A percentile compares a stretch with the other conserved stretches of the same genome.
phyloP scores from a whole-genome alignment of 257 asterid genomes.

The Echium plantagineum region DNA sequence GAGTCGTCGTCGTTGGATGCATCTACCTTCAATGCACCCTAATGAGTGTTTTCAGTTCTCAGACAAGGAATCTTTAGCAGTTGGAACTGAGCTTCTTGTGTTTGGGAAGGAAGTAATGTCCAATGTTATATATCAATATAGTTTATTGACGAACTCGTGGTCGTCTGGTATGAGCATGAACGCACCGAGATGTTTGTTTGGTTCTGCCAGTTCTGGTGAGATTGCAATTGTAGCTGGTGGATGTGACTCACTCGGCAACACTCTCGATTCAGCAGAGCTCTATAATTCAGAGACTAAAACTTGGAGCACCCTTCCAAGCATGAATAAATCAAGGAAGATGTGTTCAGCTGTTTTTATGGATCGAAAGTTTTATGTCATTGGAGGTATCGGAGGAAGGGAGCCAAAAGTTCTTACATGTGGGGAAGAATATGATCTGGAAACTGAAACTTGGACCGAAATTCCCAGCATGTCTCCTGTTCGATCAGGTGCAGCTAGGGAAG shows the following conservation, averaged over 20 bases:
- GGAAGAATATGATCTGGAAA: conserved; percentile 40
- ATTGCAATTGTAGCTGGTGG: conserved; percentile 92
- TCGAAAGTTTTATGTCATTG: conserved; percentile 56
- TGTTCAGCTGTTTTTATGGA: conserved; percentile 85
- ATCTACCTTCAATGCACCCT: conserved; percentile 57
- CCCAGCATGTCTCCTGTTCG: conserved; percentile 77
- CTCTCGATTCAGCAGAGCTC: conserved; percentile 50
- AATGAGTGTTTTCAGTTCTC: conserved; percentile 62
- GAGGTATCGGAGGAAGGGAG: conserved; percentile 48
- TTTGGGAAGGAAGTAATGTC: conserved; percentile 64
- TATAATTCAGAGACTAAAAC: conserved; percentile 35
- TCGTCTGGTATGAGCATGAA: conserved; percentile 79
- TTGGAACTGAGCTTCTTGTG: conserved; percentile 92
- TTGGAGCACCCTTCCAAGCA: conserved; percentile 57
- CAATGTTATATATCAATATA: conserved; percentile 62
- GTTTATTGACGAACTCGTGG: conserved; percentile 84
- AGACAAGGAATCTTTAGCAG: conserved; percentile 91
- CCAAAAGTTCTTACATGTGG: conserved; percentile 37
- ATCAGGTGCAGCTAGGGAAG: conserved; percentile 35
- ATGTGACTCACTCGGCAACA: conserved; percentile 40
- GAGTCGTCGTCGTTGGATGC: conserved; percentile 83
- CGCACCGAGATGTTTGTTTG: conserved; percentile 66
- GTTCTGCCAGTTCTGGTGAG: conserved; percentile 82
- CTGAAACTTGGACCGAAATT: conserved; percentile 60
- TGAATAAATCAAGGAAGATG: conserved; percentile 76